A percentile compares a stretch with the other conserved stretches of the same genome.
Evolutionary conservation across 2,329 filamentous ascomycete species (phyloP).

Genomic region (Exophiala dermatitidis): DNA sequence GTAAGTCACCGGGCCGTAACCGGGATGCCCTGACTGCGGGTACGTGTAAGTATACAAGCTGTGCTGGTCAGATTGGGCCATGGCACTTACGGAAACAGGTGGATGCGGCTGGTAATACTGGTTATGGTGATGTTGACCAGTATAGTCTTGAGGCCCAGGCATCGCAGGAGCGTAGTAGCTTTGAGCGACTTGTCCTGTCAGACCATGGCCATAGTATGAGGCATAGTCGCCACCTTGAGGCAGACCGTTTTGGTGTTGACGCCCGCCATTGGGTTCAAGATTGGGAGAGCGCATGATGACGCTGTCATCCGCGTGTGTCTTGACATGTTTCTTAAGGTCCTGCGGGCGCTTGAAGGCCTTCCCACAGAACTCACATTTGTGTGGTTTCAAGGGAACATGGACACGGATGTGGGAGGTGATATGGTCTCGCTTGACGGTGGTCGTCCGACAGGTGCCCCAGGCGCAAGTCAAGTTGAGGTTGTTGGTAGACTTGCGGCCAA

Average conservation of each 20-base stretch:
- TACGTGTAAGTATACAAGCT: constrained; percentile 34
- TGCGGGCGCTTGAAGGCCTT: constrained; percentile 99
- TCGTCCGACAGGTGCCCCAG: constrained; percentile 93
- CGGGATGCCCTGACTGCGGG: constrained; percentile 48
- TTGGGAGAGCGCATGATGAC: constrained; percentile 58
- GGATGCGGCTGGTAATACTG: constrained; percentile 28
- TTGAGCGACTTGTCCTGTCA: constrained; percentile 25
- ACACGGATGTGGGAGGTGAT: constrained; percentile 98
- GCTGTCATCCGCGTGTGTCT: constrained; percentile 95
- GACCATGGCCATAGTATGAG: constrained; percentile 26
- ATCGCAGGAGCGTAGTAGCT: constrained; percentile 28
- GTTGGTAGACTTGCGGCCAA: constrained; percentile 98
- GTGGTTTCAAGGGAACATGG: constrained; percentile 96
- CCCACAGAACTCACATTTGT: constrained; percentile 97
- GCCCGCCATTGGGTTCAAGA: constrained; percentile 45
- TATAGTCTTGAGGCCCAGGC: constrained; percentile 26
- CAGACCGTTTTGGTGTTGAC: constrained; percentile 29
- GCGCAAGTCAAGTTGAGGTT: constrained; percentile 96
- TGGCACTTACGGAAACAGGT: constrained; percentile 15
- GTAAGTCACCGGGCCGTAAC: constrained; percentile 70
- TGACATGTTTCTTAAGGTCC: constrained; percentile 98
- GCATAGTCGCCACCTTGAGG: constrained; percentile 25
- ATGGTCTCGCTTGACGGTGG: constrained; percentile 96
- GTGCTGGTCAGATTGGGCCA: background rate
- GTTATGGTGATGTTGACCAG: constrained; percentile 26